A percentile compares a stretch with the other conserved stretches of the same genome.
These are phyloP conservation scores for Albugo candida DNA, from an alignment of 352 stramenopile genomes.

Conservation along the genomic window DNA sequence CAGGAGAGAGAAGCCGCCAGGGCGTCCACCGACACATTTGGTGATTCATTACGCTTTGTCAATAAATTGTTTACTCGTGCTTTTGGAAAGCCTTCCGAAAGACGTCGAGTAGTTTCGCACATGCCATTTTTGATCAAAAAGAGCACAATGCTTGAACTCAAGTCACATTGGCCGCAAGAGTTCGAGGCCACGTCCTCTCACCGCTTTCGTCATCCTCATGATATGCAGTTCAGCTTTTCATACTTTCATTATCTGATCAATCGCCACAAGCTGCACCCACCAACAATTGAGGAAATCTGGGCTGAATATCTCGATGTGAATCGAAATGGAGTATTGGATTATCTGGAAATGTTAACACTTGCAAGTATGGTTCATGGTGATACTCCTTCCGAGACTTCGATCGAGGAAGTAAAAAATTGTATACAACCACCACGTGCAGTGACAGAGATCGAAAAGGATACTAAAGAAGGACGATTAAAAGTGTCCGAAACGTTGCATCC, in stretches of 20 bases:
- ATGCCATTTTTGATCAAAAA: constrained; percentile 90
- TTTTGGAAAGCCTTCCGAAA: constrained; percentile 55
- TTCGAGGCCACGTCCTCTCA: constrained; percentile 63
- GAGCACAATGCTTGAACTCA: constrained; percentile 76
- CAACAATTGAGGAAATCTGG: constrained; percentile 69
- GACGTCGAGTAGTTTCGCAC: constrained; percentile 81
- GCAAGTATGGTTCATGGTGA: constrained; percentile 63
- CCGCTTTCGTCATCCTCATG: constrained; percentile 78
- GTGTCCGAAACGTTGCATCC: constrained; percentile 56
- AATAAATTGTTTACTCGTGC: constrained; percentile 83
- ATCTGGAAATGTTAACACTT: constrained; percentile 82
- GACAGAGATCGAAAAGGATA: constrained; percentile 23
- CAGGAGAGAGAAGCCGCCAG: too few relatives aligned
- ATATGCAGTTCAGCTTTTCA: constrained; percentile 92
- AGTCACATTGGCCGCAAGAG: constrained; percentile 51
- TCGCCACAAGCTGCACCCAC: constrained; percentile 49
- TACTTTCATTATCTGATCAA: constrained; percentile 92
- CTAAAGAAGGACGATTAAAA: constrained; percentile 34
- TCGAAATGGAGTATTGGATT: constrained; percentile 72
- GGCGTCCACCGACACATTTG: constrained; percentile 81
- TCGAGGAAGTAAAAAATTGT: constrained; percentile 44
- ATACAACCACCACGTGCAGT: constrained; percentile 29
- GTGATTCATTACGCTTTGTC: constrained; percentile 80
- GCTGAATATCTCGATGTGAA: constrained; percentile 80
- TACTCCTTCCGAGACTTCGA: constrained; percentile 41